Percentiles rank a stretch among this genome's conserved stretches.
These are phyloP conservation scores for Sungouiella thailandica DNA, from an alignment of 805 yeast species.

Conservation along the genomic window DNA sequence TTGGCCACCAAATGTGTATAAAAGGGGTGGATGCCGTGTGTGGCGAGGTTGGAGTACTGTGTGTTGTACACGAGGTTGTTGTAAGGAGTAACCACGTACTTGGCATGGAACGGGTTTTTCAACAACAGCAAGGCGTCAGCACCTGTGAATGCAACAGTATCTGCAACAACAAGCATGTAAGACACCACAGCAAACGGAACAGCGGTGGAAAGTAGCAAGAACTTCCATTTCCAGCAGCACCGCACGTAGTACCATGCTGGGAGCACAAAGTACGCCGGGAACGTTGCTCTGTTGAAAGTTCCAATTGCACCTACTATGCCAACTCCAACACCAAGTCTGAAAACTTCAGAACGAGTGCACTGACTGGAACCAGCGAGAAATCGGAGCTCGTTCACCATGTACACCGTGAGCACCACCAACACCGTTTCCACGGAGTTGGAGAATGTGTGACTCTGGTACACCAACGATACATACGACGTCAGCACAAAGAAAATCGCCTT, in stretches of 20 bases:
- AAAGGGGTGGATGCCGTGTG: conserved; percentile 80
- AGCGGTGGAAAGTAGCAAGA: conserved; percentile 22
- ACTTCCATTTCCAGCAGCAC: conserved; percentile 35
- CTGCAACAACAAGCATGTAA: conserved; percentile 40
- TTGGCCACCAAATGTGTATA: conserved; percentile 73
- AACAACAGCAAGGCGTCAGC: conserved; percentile 3
- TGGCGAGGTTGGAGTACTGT: conserved; percentile 49
- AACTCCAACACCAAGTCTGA: conserved; percentile 35
- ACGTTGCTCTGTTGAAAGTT: conserved; percentile 79
- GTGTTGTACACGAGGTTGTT: conserved; percentile 75
- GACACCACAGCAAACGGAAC: conserved; percentile 34
- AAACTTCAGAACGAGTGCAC: conserved; percentile 8
- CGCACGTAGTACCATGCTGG: conserved; percentile 51
- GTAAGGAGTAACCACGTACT: conserved; percentile 61
- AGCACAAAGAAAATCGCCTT: conserved; percentile 46
- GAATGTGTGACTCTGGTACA: conserved; percentile 81
- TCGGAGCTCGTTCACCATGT: conserved; percentile 43
- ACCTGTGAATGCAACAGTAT: conserved; percentile 43
- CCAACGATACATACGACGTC: conserved; percentile 66
- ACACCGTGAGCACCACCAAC: conserved; percentile 46
- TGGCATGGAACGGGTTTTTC: conserved; percentile 10
- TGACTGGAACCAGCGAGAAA: conserved; percentile 6
- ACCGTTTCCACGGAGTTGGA: conserved; percentile 81
- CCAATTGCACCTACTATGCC: conserved; percentile 53
- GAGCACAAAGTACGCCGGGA: conserved; percentile 63